These are phyloP conservation scores for Lachancea lanzarotensis DNA, from an alignment of 805 yeast species.

Conservation along the genomic window DNA sequence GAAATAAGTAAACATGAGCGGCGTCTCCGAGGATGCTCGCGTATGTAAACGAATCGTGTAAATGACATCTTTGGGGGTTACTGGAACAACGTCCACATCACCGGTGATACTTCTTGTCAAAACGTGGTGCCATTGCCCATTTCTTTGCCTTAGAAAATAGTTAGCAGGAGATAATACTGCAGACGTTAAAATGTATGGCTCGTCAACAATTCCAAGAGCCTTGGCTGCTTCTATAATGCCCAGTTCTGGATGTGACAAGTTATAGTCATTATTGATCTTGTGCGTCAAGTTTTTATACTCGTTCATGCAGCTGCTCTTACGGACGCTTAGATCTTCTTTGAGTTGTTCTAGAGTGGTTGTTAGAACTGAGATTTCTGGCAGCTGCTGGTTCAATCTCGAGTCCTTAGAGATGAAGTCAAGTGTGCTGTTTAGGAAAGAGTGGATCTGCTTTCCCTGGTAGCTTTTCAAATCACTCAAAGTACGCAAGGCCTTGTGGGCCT, in stretches of 20 bases:
- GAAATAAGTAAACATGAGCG: slow-evolving; percentile 28
- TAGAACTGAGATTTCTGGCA: slow-evolving; percentile 7
- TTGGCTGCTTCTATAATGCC: slow-evolving; percentile 22
- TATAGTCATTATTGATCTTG: slow-evolving; percentile 24
- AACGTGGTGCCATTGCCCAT: slow-evolving; percentile 21
- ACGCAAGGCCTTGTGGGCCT: slow-evolving; percentile 15
- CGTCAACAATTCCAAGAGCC: slow-evolving; percentile 21
- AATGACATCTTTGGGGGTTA: slow-evolving; percentile 17
- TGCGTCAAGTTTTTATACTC: slow-evolving; percentile 25
- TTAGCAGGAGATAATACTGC: slow-evolving; percentile 27
- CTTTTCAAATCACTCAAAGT: slow-evolving; percentile 25
- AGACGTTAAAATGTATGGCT: slow-evolving; percentile 22
- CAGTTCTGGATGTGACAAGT: slow-evolving; percentile 25
- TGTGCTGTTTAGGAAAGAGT: slow-evolving; percentile 25
- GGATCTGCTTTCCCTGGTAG: slow-evolving; percentile 29
- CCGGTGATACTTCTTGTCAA: slow-evolving; percentile 13
- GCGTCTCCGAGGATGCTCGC: slow-evolving; percentile 23
- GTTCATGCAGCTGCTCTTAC: slow-evolving; percentile 18
- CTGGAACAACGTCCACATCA: slow-evolving; percentile 12
- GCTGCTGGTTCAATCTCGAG: background rate
- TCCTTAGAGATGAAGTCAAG: slow-evolving; percentile 19
- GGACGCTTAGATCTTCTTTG: slow-evolving; percentile 12
- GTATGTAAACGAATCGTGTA: slow-evolving; percentile 22
- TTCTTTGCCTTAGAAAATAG: slow-evolving; percentile 20
- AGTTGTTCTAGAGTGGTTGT: slow-evolving; percentile 11